phyloP scores from a whole-genome alignment of 306 rosid species.

The Begonia peltatifolia region DNA sequence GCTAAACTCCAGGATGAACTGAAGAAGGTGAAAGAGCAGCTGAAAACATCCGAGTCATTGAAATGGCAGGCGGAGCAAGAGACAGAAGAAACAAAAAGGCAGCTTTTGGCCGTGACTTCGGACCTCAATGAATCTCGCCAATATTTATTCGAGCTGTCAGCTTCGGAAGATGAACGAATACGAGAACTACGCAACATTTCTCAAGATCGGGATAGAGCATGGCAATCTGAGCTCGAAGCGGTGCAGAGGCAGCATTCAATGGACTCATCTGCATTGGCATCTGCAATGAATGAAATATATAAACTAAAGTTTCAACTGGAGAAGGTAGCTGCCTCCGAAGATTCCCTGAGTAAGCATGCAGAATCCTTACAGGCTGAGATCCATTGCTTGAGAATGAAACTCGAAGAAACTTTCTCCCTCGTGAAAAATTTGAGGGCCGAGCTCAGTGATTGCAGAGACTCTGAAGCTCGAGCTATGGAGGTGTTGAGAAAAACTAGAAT shows the following conservation, averaged over 20 bases:
- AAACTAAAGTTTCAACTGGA: slow-evolving; percentile 72
- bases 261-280: slow-evolving; percentile 71
- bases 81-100: slow-evolving; percentile 58
- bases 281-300: slow-evolving; percentile 75
- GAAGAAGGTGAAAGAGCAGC: slow-evolving; percentile 55
- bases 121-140: slow-evolving; percentile 62
- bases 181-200: slow-evolving; percentile 64
- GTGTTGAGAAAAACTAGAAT: slow-evolving; percentile 32
- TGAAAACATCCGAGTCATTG: slow-evolving; percentile 42
- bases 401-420: slow-evolving; percentile 40
- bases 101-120: slow-evolving; percentile 34
- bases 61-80: slow-evolving; percentile 55
- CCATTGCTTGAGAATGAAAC: slow-evolving; percentile 48
- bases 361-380: slow-evolving; percentile 54
- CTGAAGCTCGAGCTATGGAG: slow-evolving; percentile 47
- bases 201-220: slow-evolving; percentile 85
- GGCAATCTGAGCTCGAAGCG: slow-evolving; percentile 93
- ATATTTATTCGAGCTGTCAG: slow-evolving; percentile 53
- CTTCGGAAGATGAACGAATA: slow-evolving; percentile 66
- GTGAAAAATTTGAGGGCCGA: slow-evolving; percentile 52
- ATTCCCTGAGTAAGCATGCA: slow-evolving; percentile 29
- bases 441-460: slow-evolving; percentile 42
- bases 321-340: slow-evolving; percentile 40
- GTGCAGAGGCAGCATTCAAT: slow-evolving; percentile 76
- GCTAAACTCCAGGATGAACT: slow-evolving; percentile 62